Conservation (phyloP, 108 stramenopile genomes). For the Bacterosira constricta region DNA sequence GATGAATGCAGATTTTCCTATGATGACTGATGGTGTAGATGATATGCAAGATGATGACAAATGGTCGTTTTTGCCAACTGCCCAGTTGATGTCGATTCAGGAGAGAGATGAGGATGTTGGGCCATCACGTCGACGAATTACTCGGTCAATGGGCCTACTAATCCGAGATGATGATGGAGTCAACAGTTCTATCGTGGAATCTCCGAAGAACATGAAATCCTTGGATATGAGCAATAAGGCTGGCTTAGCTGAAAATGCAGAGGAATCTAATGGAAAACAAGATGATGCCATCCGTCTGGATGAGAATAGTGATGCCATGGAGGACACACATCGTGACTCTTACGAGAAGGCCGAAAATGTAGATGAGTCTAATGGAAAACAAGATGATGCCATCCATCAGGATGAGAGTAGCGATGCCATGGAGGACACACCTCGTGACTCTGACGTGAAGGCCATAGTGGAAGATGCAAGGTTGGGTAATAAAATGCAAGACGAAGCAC, state of each 20-base stretch:
- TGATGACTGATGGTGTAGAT: constrained; percentile 9
- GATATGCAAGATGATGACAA: constrained; percentile 29
- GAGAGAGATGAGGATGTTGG: background rate
- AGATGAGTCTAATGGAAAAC: background rate
- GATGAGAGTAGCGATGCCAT: too few species aligned
- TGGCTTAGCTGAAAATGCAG: background rate
- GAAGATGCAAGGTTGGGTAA: background rate
- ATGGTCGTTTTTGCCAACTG: constrained; percentile 32
- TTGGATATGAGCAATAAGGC: background rate
- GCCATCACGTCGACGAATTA: background rate
- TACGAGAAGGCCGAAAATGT: background rate
- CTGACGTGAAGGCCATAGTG: background rate
- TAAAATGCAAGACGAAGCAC: background rate
- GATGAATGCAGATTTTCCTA: background rate
- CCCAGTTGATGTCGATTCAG: background rate
- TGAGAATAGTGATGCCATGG: too few species aligned
- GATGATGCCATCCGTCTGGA: background rate
- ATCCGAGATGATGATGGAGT: background rate
- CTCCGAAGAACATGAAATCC: background rate
- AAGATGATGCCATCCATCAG: background rate
- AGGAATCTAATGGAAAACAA: background rate
- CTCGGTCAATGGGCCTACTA: background rate
- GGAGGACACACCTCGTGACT: background rate
- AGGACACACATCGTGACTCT: background rate
- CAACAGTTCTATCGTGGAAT: background rate